Percentiles rank a stretch among this genome's conserved stretches.
Conservation (phyloP, 805 yeast genomes). For the Komagataella populi region DNA sequence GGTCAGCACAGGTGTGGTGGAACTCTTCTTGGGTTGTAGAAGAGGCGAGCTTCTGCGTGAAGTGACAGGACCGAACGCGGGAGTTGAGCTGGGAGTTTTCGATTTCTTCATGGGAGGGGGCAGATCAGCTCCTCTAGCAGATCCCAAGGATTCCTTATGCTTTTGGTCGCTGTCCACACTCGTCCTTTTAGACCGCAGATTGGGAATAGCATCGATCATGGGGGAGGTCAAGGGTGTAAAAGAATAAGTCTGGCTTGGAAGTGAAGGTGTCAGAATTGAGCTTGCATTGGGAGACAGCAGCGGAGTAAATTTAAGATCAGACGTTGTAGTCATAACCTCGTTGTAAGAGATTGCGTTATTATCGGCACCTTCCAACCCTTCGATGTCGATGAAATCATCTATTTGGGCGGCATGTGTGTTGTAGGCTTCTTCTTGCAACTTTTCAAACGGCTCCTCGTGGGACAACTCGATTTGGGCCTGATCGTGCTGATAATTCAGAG, state of each 20-base stretch:
- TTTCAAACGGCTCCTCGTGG: background rate
- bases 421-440: background rate
- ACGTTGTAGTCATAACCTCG: background rate
- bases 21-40: background rate
- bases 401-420: background rate
- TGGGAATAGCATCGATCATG: slow-evolving; percentile 30
- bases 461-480: background rate
- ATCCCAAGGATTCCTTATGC: slow-evolving; percentile 6
- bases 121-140: slow-evolving; percentile 10
- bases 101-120: background rate
- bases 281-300: slow-evolving; percentile 50
- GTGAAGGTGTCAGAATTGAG: slow-evolving; percentile 25
- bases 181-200: slow-evolving; percentile 8
- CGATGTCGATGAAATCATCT: background rate
- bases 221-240: slow-evolving; percentile 53
- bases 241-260: slow-evolving; percentile 9
- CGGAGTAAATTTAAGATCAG: slow-evolving; percentile 39
- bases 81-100: background rate
- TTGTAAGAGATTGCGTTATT: background rate
- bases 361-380: background rate
- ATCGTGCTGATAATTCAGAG: background rate
- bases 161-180: background rate
- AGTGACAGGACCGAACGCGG: background rate
- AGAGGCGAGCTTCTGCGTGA: background rate
- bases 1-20: background rate